Percentiles rank a stretch among this genome's conserved stretches.
Evolutionary conservation across 345 rosid genomes (phyloP).

Genomic region (Cardiospermum halicacabum): DNA sequence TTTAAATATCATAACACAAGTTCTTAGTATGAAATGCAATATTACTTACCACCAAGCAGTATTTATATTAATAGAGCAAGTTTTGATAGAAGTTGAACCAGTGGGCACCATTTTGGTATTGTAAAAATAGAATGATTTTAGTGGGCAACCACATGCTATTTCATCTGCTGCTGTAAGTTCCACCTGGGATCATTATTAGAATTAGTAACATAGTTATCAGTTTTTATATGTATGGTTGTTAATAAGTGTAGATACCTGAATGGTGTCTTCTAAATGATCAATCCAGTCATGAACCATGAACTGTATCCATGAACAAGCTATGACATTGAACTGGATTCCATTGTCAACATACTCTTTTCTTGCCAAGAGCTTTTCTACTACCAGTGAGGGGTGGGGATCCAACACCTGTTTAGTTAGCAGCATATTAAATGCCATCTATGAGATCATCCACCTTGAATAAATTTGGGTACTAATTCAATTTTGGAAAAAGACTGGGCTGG

Average conservation of each 20-base stretch:
- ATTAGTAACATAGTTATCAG: too few relatives aligned
- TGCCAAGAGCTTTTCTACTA: slow-evolving; percentile 54
- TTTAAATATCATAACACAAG: too few relatives aligned
- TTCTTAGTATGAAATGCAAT: too few relatives aligned
- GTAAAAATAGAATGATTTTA: slow-evolving; percentile 58
- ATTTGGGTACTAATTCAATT: too few relatives aligned
- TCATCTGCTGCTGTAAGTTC: slow-evolving; percentile 54
- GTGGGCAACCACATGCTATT: slow-evolving; percentile 49
- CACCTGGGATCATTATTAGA: slow-evolving; percentile 30
- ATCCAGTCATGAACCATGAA: slow-evolving; percentile 93
- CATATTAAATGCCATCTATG: too few relatives aligned
- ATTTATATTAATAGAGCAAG: slow-evolving; percentile 54
- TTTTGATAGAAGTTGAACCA: slow-evolving; percentile 28
- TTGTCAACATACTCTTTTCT: slow-evolving; percentile 49
- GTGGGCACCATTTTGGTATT: slow-evolving; percentile 46
- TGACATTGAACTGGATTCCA: slow-evolving; percentile 68
- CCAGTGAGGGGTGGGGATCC: slow-evolving; percentile 73
- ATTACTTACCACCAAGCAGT: slow-evolving; percentile 75
- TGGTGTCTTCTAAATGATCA: slow-evolving; percentile 71
- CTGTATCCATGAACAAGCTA: slow-evolving; percentile 79
- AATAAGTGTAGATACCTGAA: slow-evolving; percentile 35
- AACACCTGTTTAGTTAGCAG: slow-evolving; percentile 33
- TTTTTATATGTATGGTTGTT: too few relatives aligned
- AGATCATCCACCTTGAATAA: too few relatives aligned
- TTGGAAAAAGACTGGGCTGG: too few relatives aligned